Percentiles rank a stretch among this genome's conserved stretches.
Conservation (phyloP, 148 eudicot genomes). For the Fagopyrum tataricum region DNA sequence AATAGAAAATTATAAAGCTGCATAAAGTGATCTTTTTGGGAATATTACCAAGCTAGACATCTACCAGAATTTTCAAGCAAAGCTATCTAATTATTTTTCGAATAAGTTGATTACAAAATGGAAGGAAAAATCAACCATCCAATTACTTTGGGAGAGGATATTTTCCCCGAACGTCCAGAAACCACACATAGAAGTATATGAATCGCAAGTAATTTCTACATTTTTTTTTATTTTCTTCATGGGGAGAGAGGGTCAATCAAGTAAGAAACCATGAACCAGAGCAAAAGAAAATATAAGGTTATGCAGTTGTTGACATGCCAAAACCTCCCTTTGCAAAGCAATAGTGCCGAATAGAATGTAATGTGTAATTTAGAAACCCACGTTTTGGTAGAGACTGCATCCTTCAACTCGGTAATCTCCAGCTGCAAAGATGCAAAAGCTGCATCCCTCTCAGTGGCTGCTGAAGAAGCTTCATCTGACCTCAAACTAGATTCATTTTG, state of each 20-base stretch:
- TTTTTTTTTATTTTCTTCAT: not conserved
- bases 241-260: not conserved
- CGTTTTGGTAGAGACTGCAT: constrained; percentile 49
- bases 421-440: constrained; percentile 56
- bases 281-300: not conserved
- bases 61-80: not conserved
- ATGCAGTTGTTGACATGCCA: not conserved
- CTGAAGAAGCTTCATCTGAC: constrained; percentile 53
- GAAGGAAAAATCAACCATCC: not conserved
- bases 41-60: not conserved
- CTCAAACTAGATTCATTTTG: constrained; percentile 51
- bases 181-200: not conserved
- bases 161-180: not conserved
- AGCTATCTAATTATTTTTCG: not conserved
- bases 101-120: not conserved
- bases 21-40: not conserved
- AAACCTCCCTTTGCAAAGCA: not conserved
- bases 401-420: constrained; percentile 54
- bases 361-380: constrained; percentile 18
- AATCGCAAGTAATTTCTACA: not conserved
- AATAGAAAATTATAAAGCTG: not conserved
- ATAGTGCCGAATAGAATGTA: not conserved
- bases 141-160: not conserved
- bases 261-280: not conserved
- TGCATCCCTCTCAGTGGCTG: constrained; percentile 47